Base-by-base conservation (phyloP, 805 yeast species). In the Teunomyces pallodes region DNA sequence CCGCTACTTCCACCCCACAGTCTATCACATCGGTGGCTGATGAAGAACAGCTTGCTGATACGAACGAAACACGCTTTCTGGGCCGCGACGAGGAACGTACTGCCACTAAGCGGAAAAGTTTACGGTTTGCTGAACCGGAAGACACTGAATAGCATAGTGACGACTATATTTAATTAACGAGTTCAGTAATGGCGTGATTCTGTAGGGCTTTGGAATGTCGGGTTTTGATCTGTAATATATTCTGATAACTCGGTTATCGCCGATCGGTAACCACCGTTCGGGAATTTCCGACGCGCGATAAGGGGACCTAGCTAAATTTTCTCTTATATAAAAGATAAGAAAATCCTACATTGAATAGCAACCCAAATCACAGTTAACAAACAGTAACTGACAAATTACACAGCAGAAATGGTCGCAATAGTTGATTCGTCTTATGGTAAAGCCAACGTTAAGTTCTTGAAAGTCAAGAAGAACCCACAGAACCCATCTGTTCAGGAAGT, bases 371-470 rank as follows among this genome's bases (percentile, higher is more conserved):
- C 24, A 20, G 24, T 20, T 20, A 20, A 20, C 24, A 20, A 20
- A 20, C 6, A 20, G 6, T 5, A 20, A 5, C 24, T 4, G 24
- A 20, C 24, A 20, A 20, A 4, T 20, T 4, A 20, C 24, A 20
- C 6, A 20, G 24, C 9, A n/a, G 17, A 20, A 28, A 43, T 47
- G 44, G 43, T 38, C 17, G 26, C 48, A 9, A 57, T 48, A 16
- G 44, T 48, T 36, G 30, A 45, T 17, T 84, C 95, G 26, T 73
- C 87, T 28, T 91, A 91, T 77, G 97, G 97, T 55, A 91, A 91
- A 67, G 96, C 83, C 67, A 89, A 90, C 71, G 97, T 91, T 65
- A 90, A 91, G 66, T 87, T 91, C 68, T 79, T 91, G 60, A 91
- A 90, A 71, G 96, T 90, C 58, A 85, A 82, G 70, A 87, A 85